Base-by-base conservation (phyloP, 805 yeast species). In the Hanseniaspora singularis region DNA sequence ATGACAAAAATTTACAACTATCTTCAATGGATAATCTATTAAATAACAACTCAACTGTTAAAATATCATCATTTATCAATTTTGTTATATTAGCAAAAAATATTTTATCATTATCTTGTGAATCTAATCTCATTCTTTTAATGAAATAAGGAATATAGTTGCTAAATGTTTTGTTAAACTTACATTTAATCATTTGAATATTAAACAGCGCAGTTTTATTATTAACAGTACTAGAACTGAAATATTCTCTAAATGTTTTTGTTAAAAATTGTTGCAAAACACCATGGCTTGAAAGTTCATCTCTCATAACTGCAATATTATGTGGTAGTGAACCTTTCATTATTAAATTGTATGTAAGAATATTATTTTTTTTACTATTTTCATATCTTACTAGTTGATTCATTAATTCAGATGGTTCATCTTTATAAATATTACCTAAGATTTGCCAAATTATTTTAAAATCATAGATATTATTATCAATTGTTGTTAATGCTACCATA, bases 61-160 rank as follows among this genome's bases (percentile, higher is more conserved):
- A 18, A 23, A 44, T 18, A 23, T 31, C 48, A 31, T 44, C 48
- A 14, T 23, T 36, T 3, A 44, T 26, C 10, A 44, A 19, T 33
- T 18, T 27, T 4, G 31, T 31, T 12, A 44, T 19, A 20, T 44
- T 44, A 4, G 36, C 19, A 15, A 37, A 44, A 28, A 37, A 44
- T 6, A 23, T 26, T 15, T 31, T 26, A 5, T 37, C 33, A 12
- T 37, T 44, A n/a, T 28, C 11, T 8, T 30, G 26, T 2, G 48
- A 44, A 37, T 44, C 48, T 7, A 44, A 12, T 44, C 37, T 44
- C 27, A 44, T 27, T 44, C 48, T 44, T 16, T 44, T 44, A 14
- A 44, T 30, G 8, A 44, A 44, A 26, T 44, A 44, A 6, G 48
- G 48, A 12, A 44, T 44, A n/a, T 28, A 44, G 10, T 37, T 44